Conservation (phyloP, 176 grass and related monocot genomes). For the Hyparrhenia diplandra region DNA sequence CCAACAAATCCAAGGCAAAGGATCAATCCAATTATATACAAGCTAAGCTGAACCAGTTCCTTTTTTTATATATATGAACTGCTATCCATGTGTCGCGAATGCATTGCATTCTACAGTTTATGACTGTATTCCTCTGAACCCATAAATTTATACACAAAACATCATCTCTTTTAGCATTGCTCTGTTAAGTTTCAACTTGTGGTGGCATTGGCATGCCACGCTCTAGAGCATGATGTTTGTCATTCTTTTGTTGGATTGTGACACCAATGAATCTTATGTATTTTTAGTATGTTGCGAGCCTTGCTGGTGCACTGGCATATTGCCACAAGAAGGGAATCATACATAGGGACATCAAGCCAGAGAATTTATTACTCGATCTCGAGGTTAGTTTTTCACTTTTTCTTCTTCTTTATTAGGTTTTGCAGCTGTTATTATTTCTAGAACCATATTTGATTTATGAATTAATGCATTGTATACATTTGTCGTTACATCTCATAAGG, state of each 20-base stretch:
- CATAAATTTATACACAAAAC: neutral
- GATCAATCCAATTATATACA: neutral
- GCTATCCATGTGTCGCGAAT: neutral
- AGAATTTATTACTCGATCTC: slow-evolving; percentile 88
- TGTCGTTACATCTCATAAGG: neutral
- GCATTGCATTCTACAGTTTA: neutral
- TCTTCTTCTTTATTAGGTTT: neutral
- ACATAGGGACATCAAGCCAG: slow-evolving; percentile 94
- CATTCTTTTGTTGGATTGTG: slow-evolving; percentile 12
- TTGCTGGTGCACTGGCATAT: slow-evolving; percentile 71
- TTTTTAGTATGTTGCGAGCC: slow-evolving; percentile 72
- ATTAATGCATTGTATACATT: neutral
- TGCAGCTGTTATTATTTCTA: neutral
- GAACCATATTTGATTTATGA: neutral
- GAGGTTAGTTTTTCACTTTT: slow-evolving; percentile 50
- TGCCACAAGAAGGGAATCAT: slow-evolving; percentile 97
- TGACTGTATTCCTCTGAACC: neutral
- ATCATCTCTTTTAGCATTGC: neutral
- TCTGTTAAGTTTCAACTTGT: neutral
- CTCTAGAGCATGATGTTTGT: neutral
- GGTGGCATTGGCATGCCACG: neutral
- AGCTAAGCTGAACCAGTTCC: neutral
- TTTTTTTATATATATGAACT: neutral
- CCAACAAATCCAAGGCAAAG: neutral
- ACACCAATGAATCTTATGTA: neutral